Percentiles rank a stretch among this genome's conserved stretches.
These are phyloP conservation scores for Cercospora janseana DNA, from an alignment of 2,329 filamentous ascomycete genomes.

Conservation along the genomic window DNA sequence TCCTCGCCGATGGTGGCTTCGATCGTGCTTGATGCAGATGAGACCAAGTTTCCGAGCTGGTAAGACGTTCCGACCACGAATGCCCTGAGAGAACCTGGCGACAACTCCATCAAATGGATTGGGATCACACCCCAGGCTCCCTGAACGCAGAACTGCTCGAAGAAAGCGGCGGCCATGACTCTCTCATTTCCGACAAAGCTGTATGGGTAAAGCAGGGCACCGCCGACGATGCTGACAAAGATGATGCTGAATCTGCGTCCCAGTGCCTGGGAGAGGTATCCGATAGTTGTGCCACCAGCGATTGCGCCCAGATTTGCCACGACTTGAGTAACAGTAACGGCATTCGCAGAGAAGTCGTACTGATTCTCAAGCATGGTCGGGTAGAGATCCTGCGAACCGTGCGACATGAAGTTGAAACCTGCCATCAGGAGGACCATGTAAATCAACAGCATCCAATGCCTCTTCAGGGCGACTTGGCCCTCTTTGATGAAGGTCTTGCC, in stretches of 20 bases:
- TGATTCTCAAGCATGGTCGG: conserved; percentile 60
- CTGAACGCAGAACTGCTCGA: conserved; percentile 56
- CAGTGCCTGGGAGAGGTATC: conserved; percentile 48
- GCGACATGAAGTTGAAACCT: conserved; percentile 89
- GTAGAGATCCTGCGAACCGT: conserved; percentile 68
- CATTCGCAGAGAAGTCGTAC: conserved; percentile 53
- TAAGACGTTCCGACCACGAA: conserved; percentile 73
- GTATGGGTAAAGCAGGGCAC: conserved; percentile 80
- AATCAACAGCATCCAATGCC: conserved; percentile 74
- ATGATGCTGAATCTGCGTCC: conserved; percentile 51
- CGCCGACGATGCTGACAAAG: conserved; percentile 59
- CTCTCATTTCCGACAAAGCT: conserved; percentile 62
- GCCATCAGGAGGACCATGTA: conserved; percentile 87
- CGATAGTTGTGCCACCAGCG: conserved; percentile 47
- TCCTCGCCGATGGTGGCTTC: conserved; percentile 44
- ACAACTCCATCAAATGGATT: conserved; percentile 75
- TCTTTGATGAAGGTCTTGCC: conserved; percentile 69
- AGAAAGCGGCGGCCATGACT: conserved; percentile 78
- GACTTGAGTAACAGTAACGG: conserved; percentile 51
- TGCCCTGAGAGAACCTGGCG: conserved; percentile 68
- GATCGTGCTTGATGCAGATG: conserved; percentile 46
- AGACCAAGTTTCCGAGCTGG: conserved; percentile 73
- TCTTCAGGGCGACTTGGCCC: conserved; percentile 72
- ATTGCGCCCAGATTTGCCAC: conserved; percentile 53
- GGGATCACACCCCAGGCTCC: conserved; percentile 43